Conservation (phyloP, 2,329 filamentous ascomycete species). For the Colletotrichum neosansevieriae region DNA sequence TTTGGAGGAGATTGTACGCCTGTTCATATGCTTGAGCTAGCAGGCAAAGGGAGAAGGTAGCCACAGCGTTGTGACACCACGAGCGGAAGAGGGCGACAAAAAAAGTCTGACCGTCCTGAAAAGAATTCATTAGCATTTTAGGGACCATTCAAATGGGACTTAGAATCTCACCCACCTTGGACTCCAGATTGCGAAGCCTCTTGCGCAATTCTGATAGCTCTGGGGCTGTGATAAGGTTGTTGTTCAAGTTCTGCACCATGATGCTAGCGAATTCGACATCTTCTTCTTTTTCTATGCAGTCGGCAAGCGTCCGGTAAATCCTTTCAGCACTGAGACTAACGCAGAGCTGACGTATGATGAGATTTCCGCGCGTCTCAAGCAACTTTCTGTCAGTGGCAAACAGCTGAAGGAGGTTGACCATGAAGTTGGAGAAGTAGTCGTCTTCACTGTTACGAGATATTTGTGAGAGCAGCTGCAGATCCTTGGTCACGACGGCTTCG, state of each 20-base stretch:
- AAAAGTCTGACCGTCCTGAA: constrained; percentile 89
- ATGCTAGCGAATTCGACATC: constrained; percentile 99
- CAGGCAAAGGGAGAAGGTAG: constrained; percentile 94
- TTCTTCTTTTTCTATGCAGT: constrained; percentile 97
- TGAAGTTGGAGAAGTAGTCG: constrained; percentile 97
- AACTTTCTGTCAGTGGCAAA: constrained; percentile 95
- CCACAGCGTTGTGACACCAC: constrained; percentile 98
- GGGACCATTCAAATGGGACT: not conserved
- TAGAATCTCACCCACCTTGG: constrained; percentile 65
- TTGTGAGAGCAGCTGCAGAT: constrained; percentile 92
- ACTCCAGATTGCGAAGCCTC: constrained; percentile 89
- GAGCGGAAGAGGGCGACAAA: constrained; percentile 95
- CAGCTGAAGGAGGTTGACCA: constrained; percentile 94
- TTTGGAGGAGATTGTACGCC: constrained; percentile 93
- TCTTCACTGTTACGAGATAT: constrained; percentile 98
- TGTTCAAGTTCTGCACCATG: constrained; percentile 99
- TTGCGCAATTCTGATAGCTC: constrained; percentile 93
- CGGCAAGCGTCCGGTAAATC: constrained; percentile 94
- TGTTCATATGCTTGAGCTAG: constrained; percentile 98
- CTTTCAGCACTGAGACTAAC: constrained; percentile 92
- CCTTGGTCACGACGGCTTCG: constrained; percentile 94
- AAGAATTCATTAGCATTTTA: constrained; percentile 3
- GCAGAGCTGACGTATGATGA: constrained; percentile 96
- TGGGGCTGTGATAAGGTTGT: constrained; percentile 97
- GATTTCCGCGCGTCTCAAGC: constrained; percentile 90